Evolutionary conservation across 768 basidiomycete species (phyloP).

Genomic region (Termitomyces titanicus): DNA sequence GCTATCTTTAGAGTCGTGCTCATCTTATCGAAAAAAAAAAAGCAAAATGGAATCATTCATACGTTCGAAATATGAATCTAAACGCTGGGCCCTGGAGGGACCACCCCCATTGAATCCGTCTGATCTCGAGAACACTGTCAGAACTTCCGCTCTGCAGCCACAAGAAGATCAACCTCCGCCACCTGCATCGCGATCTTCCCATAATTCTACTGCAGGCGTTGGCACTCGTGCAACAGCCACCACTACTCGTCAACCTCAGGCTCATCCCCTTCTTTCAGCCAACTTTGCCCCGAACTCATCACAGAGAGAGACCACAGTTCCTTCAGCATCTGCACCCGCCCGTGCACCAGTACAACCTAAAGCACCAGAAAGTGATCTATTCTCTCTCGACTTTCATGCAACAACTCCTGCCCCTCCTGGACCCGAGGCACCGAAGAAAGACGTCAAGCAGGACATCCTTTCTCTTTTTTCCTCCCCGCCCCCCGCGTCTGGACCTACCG

Average conservation of each 20-base stretch:
- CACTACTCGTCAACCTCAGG: constrained; percentile 43
- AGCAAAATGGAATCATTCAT: constrained; percentile 98
- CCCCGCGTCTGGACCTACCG: constrained; percentile 28
- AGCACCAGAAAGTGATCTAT: constrained; percentile 60
- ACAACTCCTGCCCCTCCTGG: constrained; percentile 33
- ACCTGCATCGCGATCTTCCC: constrained; percentile 20
- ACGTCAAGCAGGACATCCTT: constrained; percentile 82
- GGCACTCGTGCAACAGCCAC: constrained; percentile 21
- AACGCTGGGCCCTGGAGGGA: constrained; percentile 91
- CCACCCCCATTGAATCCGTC: constrained; percentile 82
- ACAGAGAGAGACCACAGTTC: constrained; percentile 13
- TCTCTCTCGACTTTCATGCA: constrained; percentile 82
- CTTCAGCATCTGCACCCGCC: constrained; percentile 24
- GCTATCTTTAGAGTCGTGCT: neutral
- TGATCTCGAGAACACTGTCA: constrained; percentile 50
- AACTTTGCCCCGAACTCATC: constrained; percentile 22
- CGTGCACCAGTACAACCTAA: constrained; percentile 24
- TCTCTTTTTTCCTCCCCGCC: constrained; percentile 66
- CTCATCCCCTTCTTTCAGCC: constrained; percentile 54
- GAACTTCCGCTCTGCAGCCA: constrained; percentile 21
- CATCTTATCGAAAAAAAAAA: constrained; percentile 27
- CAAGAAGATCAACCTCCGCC: constrained; percentile 18
- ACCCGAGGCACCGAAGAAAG: constrained; percentile 48
- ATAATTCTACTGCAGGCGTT: constrained; percentile 22
- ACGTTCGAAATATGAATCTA: constrained; percentile 93